These are phyloP conservation scores for Perilla frutescens DNA, from an alignment of 257 asterid species.

Conservation along the genomic window DNA sequence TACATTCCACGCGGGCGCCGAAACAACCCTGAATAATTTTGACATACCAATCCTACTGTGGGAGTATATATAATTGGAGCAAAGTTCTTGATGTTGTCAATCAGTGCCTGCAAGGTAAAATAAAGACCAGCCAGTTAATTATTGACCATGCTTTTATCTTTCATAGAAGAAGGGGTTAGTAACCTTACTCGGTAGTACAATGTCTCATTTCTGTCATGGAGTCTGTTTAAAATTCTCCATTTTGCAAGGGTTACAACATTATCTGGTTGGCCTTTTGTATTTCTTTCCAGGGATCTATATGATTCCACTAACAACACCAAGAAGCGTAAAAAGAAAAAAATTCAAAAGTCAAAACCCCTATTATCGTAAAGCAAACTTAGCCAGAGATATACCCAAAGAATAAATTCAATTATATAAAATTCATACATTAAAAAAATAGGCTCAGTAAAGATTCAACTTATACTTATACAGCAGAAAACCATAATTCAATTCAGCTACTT, in stretches of 20 bases:
- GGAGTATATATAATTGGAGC: slow-evolving; percentile 98
- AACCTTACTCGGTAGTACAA: slow-evolving; percentile 90
- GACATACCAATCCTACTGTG: slow-evolving; percentile 98
- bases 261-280: slow-evolving; percentile 78
- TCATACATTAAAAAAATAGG: slow-evolving; percentile 2
- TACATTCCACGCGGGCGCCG: slow-evolving; percentile 99
- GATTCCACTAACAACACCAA: slow-evolving; percentile 80
- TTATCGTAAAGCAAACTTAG: neutral
- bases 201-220: slow-evolving; percentile 98
- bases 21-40: slow-evolving; percentile 95
- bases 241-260: slow-evolving; percentile 76
- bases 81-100: slow-evolving; percentile 85
- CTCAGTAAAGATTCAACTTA: neutral
- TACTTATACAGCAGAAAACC: neutral
- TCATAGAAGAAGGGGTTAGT: slow-evolving; percentile 21
- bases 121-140: slow-evolving; percentile 28
- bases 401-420: slow-evolving; percentile 9
- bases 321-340: slow-evolving; percentile 33
- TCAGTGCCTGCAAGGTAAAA: slow-evolving; percentile 68
- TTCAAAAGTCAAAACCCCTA: slow-evolving; percentile 28
- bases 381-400: slow-evolving; percentile 4
- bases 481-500: slow-evolving; percentile 14
- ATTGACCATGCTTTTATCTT: slow-evolving; percentile 21
- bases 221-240: slow-evolving; percentile 98
- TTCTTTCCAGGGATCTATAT: slow-evolving; percentile 83